phyloP scores from a whole-genome alignment of 1,284 basidiomycete genomes.

The Puccinia hordei region DNA sequence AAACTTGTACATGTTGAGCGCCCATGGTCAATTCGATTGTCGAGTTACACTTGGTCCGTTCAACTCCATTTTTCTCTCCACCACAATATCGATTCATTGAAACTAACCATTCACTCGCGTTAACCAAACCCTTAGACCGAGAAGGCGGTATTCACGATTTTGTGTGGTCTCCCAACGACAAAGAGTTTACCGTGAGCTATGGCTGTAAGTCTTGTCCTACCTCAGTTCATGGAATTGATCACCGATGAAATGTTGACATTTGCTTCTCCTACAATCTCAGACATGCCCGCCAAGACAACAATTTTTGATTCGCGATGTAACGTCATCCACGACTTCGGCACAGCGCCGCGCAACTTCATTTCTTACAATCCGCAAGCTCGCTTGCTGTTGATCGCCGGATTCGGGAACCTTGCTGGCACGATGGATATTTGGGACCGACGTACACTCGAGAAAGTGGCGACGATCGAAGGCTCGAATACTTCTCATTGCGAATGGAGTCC shows the following conservation, averaged over 20 bases:
- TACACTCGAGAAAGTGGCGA: conserved; percentile 76
- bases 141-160: conserved; percentile 98
- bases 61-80: background rate
- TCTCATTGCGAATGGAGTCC: conserved; percentile 94
- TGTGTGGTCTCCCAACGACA: conserved; percentile 86
- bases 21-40: conserved; percentile 95
- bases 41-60: conserved; percentile 70
- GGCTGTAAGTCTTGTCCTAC: conserved; percentile 73
- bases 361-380: conserved; percentile 93
- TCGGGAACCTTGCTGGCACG: conserved; percentile 92
- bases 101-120: conserved; percentile 1
- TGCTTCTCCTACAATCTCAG: conserved; percentile 60
- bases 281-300: conserved; percentile 92
- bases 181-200: conserved; percentile 94
- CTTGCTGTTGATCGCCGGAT: conserved; percentile 84
- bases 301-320: conserved; percentile 89
- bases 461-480: conserved; percentile 89
- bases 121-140: conserved; percentile 68
- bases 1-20: conserved; percentile 85
- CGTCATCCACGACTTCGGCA: conserved; percentile 84
- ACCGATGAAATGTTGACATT: too few species aligned
- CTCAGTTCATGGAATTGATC: too few species aligned
- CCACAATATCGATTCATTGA: background rate
- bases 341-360: conserved; percentile 85
- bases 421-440: conserved; percentile 89